phyloP scores from a whole-genome alignment of 345 rosid species.

The Abelmoschus esculentus region DNA sequence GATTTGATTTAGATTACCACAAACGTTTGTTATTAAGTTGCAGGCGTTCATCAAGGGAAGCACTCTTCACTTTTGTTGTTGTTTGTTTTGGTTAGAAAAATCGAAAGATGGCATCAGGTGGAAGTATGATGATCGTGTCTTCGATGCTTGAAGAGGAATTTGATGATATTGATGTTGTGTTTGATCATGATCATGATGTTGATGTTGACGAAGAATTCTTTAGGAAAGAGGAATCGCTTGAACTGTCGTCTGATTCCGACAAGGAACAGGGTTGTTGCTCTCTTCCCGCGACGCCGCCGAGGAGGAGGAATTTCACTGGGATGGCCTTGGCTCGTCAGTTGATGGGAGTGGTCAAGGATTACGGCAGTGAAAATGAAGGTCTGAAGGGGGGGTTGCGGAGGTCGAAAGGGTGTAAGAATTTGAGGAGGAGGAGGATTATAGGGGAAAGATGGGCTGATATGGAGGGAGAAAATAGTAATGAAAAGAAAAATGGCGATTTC shows the following conservation, averaged over 20 bases:
- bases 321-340: neutral
- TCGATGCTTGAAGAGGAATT: constrained; percentile 28
- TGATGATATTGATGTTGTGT: constrained; percentile 45
- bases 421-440: constrained; percentile 23
- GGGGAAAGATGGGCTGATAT: constrained; percentile 2
- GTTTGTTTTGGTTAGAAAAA: neutral
- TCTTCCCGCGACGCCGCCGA: constrained; percentile 47
- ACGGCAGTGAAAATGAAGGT: constrained; percentile 75
- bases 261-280: constrained; percentile 46
- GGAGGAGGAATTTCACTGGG: constrained; percentile 14
- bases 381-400: constrained; percentile 10
- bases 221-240: constrained; percentile 16
- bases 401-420: constrained; percentile 21
- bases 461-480: constrained; percentile 15
- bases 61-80: neutral
- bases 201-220: constrained; percentile 35
- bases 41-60: neutral
- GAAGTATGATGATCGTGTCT: constrained; percentile 27
- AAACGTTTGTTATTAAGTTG: neutral
- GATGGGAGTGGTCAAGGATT: constrained; percentile 35
- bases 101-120: constrained; percentile 39
- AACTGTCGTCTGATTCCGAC: constrained; percentile 51
- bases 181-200: constrained; percentile 36
- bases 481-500: constrained; percentile 18
- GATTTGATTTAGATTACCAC: constrained; percentile 20